Evolutionary conservation across 2,329 filamentous ascomycete species (phyloP).

Genomic region (Lecanoromycetidae sp.): DNA sequence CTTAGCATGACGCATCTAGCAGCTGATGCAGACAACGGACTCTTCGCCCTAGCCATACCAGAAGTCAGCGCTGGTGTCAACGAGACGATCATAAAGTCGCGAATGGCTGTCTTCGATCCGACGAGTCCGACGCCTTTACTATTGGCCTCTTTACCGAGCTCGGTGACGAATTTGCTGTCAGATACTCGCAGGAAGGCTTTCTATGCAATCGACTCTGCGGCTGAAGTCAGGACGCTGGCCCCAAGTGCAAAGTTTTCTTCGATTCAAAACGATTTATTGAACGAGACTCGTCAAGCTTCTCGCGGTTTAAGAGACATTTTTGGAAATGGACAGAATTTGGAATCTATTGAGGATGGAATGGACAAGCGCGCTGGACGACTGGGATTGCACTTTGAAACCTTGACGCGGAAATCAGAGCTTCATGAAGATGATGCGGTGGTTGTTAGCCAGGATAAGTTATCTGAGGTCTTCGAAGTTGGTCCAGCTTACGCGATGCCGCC

Average conservation of each 20-base stretch:
- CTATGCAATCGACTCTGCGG: constrained; percentile 13
- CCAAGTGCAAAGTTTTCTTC: not conserved
- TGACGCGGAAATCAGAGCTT: not conserved
- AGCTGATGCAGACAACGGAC: constrained; percentile 48
- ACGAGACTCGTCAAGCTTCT: not conserved
- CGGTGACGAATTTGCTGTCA: constrained; percentile 10
- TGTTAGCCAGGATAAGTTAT: constrained; percentile 12
- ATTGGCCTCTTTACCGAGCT: not conserved
- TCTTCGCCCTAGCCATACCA: constrained; percentile 15
- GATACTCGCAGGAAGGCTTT: constrained; percentile 10
- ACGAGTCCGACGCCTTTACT: constrained; percentile 6
- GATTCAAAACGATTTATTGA: not conserved
- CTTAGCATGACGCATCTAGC: constrained; percentile 46
- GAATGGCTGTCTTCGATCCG: constrained; percentile 15
- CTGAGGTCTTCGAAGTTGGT: constrained; percentile 14
- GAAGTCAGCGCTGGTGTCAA: not conserved
- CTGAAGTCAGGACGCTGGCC: constrained; percentile 12
- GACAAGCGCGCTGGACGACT: not conserved
- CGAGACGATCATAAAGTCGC: not conserved
- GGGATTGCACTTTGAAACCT: not conserved
- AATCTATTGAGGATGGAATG: not conserved
- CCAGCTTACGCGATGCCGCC: constrained; percentile 15
- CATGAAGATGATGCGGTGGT: constrained; percentile 5
- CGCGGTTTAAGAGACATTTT: constrained; percentile 12
- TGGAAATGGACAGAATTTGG: not conserved